A percentile compares a stretch with the other conserved stretches of the same genome.
Conservation (phyloP, 306 rosid species). For the Gastrolobium villosum region DNA sequence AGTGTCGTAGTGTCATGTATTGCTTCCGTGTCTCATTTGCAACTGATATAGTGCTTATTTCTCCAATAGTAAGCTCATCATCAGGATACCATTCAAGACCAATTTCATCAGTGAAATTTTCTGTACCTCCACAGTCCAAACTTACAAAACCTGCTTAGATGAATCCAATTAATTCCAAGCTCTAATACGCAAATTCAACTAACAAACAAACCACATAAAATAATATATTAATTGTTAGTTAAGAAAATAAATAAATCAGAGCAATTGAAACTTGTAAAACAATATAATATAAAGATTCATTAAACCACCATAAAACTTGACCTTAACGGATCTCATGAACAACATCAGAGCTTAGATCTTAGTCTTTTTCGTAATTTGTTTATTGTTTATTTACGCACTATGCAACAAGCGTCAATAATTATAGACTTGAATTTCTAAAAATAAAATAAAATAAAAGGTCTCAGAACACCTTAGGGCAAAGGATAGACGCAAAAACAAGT, state of each 20-base stretch:
- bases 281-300: not conserved
- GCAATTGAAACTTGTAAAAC: not conserved
- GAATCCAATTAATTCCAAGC: conserved; percentile 2
- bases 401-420: not conserved
- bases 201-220: not conserved
- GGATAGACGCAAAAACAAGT: not conserved
- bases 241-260: not conserved
- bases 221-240: not conserved
- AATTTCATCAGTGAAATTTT: conserved; percentile 73
- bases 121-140: conserved; percentile 93
- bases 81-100: conserved; percentile 86
- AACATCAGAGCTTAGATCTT: conserved; percentile 31
- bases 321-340: conserved; percentile 8
- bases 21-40: conserved; percentile 76
- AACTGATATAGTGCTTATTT: conserved; percentile 62
- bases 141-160: conserved; percentile 79
- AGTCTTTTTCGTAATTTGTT: not conserved
- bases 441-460: not conserved
- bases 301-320: not conserved
- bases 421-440: not conserved
- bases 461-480: conserved; percentile 6
- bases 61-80: conserved; percentile 62
- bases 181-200: not conserved
- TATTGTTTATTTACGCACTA: not conserved
- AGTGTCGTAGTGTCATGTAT: conserved; percentile 75